phyloP scores from a whole-genome alignment of 2,329 filamentous ascomycete species.

The Corynespora cassiicola region DNA sequence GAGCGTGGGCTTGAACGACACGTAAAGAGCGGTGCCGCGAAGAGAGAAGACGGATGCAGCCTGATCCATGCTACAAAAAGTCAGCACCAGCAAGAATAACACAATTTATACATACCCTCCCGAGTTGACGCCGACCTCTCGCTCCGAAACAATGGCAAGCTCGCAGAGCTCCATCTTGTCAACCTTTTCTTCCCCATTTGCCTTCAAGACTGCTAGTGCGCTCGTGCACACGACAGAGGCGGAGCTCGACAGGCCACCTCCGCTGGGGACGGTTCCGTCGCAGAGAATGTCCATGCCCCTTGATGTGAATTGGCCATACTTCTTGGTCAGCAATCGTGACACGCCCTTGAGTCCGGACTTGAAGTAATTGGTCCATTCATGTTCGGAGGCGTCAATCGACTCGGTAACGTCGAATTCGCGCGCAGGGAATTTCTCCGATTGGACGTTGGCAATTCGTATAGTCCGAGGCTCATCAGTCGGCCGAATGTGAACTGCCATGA shows the following conservation, averaged over 20 bases:
- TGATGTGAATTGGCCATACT: slow-evolving; percentile 71
- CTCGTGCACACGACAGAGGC: slow-evolving; percentile 93
- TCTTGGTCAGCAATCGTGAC: slow-evolving; percentile 73
- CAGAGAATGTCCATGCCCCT: slow-evolving; percentile 86
- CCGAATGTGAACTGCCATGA: slow-evolving; percentile 76
- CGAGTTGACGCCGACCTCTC: slow-evolving; percentile 93
- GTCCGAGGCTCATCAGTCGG: slow-evolving; percentile 62
- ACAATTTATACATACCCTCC: slow-evolving; percentile 71
- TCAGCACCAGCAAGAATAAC: neutral
- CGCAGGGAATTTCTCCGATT: slow-evolving; percentile 75
- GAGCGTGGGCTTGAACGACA: slow-evolving; percentile 84
- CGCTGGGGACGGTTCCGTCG: slow-evolving; percentile 89
- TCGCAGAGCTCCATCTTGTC: slow-evolving; percentile 93
- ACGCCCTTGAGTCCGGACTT: slow-evolving; percentile 88
- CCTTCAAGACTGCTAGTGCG: slow-evolving; percentile 84
- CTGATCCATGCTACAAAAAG: slow-evolving; percentile 82
- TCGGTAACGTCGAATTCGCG: slow-evolving; percentile 75
- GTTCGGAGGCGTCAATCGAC: slow-evolving; percentile 79
- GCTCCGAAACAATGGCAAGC: slow-evolving; percentile 91
- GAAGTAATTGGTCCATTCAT: slow-evolving; percentile 99
- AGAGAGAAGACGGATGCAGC: slow-evolving; percentile 93
- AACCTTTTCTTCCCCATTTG: slow-evolving; percentile 78
- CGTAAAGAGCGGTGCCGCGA: slow-evolving; percentile 84
- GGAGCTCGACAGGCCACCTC: slow-evolving; percentile 90
- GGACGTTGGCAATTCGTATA: slow-evolving; percentile 81